phyloP scores from a whole-genome alignment of 345 rosid genomes.

The Lepidium sativum region DNA sequence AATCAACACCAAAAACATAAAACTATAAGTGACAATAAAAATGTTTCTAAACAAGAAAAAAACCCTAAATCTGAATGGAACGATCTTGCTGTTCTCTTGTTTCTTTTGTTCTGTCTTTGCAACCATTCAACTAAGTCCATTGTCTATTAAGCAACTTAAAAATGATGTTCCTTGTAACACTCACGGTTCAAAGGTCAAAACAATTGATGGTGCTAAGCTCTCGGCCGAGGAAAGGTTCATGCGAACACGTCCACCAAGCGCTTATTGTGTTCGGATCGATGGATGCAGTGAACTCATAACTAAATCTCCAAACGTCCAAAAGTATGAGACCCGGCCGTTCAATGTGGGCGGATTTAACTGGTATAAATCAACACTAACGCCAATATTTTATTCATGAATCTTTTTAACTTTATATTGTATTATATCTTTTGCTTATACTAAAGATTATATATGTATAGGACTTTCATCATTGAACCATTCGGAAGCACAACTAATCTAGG shows the following conservation, averaged over 20 bases:
- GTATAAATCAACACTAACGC: not conserved
- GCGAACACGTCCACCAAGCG: not conserved
- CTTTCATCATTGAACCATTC: not conserved
- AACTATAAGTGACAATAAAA: too few species aligned
- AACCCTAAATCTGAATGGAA: not conserved
- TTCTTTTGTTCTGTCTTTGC: not conserved
- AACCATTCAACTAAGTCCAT: not conserved
- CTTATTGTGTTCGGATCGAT: not conserved
- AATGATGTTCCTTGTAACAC: not conserved
- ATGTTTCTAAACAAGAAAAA: not conserved
- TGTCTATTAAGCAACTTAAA: not conserved
- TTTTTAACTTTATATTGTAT: not conserved
- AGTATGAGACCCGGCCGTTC: constrained; percentile 9
- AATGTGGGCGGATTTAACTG: constrained; percentile 5
- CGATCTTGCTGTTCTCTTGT: not conserved
- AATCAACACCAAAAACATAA: not conserved
- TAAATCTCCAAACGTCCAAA: not conserved
- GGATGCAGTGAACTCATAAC: not conserved
- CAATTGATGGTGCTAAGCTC: not conserved
- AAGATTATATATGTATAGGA: not conserved
- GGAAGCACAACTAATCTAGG: not conserved
- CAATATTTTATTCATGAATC: not conserved
- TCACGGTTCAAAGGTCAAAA: not conserved
- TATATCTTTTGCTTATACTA: not conserved
- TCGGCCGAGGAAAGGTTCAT: not conserved